A percentile compares a stretch with the other conserved stretches of the same genome.
These are phyloP conservation scores for Lasiodiplodia hormozganensis DNA, from an alignment of 2,329 filamentous ascomycete genomes.

Conservation along the genomic window DNA sequence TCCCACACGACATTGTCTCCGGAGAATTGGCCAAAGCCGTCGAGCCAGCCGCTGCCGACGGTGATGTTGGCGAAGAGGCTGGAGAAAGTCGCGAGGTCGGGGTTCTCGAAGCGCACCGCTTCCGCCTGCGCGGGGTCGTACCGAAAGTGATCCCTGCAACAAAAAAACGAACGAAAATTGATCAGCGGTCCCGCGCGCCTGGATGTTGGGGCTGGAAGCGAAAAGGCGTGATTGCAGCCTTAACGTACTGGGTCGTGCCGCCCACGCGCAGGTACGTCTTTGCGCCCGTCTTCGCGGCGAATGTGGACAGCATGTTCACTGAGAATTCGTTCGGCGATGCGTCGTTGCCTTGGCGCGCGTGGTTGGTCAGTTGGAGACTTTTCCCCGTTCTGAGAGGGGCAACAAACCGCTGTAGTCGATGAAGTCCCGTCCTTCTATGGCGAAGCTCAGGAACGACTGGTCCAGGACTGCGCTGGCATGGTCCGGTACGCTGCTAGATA, in stretches of 20 bases:
- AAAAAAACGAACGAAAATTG: not conserved
- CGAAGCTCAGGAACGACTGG: conserved; percentile 11
- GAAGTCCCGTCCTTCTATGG: conserved; percentile 17
- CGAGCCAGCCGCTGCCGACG: conserved; percentile 4
- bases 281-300: conserved; percentile 14
- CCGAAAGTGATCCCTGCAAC: conserved; percentile 18
- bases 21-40: not conserved
- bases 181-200: not conserved
- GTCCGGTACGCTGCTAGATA: not conserved
- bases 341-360: not conserved
- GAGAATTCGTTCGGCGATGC: conserved; percentile 10
- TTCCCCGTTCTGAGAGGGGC: not conserved
- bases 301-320: conserved; percentile 18
- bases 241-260: conserved; percentile 18
- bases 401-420: conserved; percentile 14
- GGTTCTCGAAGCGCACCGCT: conserved; percentile 8
- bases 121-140: conserved; percentile 13
- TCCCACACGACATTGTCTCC: conserved; percentile 13
- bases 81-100: not conserved
- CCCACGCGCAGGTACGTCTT: conserved; percentile 10
- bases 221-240: not conserved
- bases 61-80: conserved; percentile 16
- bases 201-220: not conserved
- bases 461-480: conserved; percentile 6
- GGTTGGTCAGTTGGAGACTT: no score